phyloP scores from a whole-genome alignment of 768 basidiomycete genomes.

The Stropharia rugosoannulata region DNA sequence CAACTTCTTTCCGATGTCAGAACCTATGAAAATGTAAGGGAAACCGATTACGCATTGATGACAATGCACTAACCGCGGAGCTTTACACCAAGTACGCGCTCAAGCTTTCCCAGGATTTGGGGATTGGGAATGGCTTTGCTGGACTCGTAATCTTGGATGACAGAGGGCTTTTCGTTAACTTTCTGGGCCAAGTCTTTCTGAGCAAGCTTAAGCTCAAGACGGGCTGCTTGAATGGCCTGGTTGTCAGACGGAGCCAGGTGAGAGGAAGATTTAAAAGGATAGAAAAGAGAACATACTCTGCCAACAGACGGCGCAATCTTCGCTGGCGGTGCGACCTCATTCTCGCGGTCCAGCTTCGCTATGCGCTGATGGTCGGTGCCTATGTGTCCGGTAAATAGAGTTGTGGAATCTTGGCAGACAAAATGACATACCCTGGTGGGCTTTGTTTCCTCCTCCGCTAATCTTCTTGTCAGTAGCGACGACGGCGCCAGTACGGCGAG shows the following conservation, averaged over 20 bases:
- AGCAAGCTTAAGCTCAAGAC: conserved; percentile 74
- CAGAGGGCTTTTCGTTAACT: conserved; percentile 90
- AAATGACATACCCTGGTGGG: conserved; percentile 54
- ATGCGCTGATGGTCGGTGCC: conserved; percentile 93
- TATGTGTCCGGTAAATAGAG: conserved; percentile 22
- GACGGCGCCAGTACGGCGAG: conserved; percentile 72
- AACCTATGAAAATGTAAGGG: conserved; percentile 39
- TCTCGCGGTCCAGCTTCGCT: conserved; percentile 92
- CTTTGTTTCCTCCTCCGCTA: conserved; percentile 70
- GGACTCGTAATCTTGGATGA: conserved; percentile 87
- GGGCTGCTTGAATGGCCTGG: conserved; percentile 81
- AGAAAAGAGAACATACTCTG: conserved; percentile 42
- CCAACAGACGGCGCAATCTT: conserved; percentile 76
- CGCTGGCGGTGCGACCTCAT: conserved; percentile 90
- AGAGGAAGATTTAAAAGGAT: conserved; percentile 11
- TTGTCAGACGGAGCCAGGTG: not conserved
- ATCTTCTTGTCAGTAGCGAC: conserved; percentile 85
- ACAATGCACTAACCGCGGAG: conserved; percentile 67
- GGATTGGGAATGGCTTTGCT: conserved; percentile 85
- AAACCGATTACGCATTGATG: not conserved
- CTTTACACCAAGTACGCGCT: conserved; percentile 83
- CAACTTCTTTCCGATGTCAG: conserved; percentile 86
- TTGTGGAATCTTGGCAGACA: not conserved
- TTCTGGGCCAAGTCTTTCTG: conserved; percentile 94
- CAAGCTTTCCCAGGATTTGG: conserved; percentile 87